These are phyloP conservation scores for Paradendryphiella salina DNA, from an alignment of 2,329 filamentous ascomycete species.

Conservation along the genomic window DNA sequence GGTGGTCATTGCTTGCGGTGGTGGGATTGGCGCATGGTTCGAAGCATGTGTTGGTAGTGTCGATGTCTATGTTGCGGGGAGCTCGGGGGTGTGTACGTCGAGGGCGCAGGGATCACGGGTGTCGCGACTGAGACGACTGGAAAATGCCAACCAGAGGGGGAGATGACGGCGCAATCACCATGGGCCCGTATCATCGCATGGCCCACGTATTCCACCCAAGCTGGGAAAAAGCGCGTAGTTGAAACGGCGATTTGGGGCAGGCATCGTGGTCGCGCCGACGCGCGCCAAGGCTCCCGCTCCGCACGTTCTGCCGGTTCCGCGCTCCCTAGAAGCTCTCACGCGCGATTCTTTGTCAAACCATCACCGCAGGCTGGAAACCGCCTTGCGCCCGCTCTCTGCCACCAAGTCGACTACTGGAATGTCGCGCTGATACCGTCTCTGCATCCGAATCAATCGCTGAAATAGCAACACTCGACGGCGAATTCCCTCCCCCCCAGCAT, in stretches of 20 bases:
- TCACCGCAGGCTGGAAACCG: slow-evolving; percentile 21
- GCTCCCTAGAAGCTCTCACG: slow-evolving; percentile 18
- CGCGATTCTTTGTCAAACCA: slow-evolving; percentile 22
- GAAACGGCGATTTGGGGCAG: background rate
- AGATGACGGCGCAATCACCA: too few relatives aligned
- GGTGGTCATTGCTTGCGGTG: slow-evolving; percentile 22
- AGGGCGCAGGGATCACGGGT: slow-evolving; percentile 20
- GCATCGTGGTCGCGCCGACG: slow-evolving; percentile 13
- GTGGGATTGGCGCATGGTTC: slow-evolving; percentile 17
- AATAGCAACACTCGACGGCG: slow-evolving; percentile 10
- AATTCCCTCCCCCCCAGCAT: slow-evolving; percentile 44
- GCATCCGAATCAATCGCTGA: slow-evolving; percentile 1
- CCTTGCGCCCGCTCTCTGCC: slow-evolving; percentile 18
- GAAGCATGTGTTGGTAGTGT: slow-evolving; percentile 4
- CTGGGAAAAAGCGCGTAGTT: background rate
- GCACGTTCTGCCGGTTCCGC: slow-evolving; percentile 19
- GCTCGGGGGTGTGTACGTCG: slow-evolving; percentile 29
- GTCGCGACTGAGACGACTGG: background rate
- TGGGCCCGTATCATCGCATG: too few relatives aligned
- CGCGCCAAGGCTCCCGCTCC: slow-evolving; percentile 22
- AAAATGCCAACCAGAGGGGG: background rate
- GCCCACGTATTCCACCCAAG: too few relatives aligned
- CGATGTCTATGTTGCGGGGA: slow-evolving; percentile 29
- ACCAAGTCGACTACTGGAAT: slow-evolving; percentile 18
- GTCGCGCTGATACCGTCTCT: slow-evolving; percentile 23